Evolutionary conservation across 1,139 yeast species (phyloP).

Genomic region (Petasospora fabianii): DNA sequence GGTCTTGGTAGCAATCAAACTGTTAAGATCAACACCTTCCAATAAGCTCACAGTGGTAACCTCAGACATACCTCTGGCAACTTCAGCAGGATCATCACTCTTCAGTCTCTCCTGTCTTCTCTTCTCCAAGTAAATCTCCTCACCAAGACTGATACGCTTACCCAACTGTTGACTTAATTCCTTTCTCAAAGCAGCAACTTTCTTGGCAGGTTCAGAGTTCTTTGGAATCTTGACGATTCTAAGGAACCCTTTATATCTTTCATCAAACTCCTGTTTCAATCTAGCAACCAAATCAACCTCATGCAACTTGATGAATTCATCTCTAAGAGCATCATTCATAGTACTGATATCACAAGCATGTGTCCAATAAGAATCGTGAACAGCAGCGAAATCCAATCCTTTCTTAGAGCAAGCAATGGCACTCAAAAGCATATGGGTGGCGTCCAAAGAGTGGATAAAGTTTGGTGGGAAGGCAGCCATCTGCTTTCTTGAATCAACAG

Average conservation of each 20-base stretch:
- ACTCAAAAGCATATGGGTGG: conserved; percentile 93
- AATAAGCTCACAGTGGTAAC: conserved; percentile 73
- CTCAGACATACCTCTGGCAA: conserved; percentile 52
- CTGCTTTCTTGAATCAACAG: conserved; percentile 87
- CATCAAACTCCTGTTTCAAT: conserved; percentile 74
- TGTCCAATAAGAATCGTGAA: conserved; percentile 98
- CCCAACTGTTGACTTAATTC: conserved; percentile 49
- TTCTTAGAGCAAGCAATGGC: conserved; percentile 72
- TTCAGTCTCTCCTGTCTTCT: conserved; percentile 54
- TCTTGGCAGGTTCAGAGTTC: conserved; percentile 48
- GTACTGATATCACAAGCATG: conserved; percentile 80
- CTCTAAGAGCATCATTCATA: conserved; percentile 73
- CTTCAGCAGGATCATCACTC: conserved; percentile 49
- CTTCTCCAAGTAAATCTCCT: conserved; percentile 71
- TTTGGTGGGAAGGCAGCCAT: conserved; percentile 95
- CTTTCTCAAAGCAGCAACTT: conserved; percentile 48
- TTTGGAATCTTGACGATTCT: conserved; percentile 56
- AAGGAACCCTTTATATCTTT: conserved; percentile 70
- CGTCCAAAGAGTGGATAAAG: conserved; percentile 92
- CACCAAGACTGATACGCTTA: conserved; percentile 59
- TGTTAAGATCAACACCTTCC: conserved; percentile 33
- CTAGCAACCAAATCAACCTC: conserved; percentile 65
- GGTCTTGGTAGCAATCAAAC: conserved; percentile 15
- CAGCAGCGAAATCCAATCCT: conserved; percentile 84
- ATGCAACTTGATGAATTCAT: conserved; percentile 77